Percentiles rank a stretch among this genome's conserved stretches.
Conservation (phyloP, 192 early-diverging fungal genomes). For the Linnemannia elongata region DNA sequence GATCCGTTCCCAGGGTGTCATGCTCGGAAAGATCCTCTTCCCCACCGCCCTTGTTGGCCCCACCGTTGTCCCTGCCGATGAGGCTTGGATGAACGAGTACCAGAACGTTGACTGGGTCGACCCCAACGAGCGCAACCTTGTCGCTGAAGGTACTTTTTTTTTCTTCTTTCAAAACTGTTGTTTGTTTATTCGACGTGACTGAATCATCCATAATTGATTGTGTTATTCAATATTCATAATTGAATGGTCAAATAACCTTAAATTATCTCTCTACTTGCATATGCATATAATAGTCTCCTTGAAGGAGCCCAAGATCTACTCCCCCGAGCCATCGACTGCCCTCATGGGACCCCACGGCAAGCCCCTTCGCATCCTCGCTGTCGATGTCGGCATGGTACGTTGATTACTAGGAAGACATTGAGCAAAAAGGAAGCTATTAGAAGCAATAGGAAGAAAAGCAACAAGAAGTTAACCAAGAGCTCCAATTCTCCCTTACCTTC, state of each 20-base stretch:
- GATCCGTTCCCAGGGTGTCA: conserved; percentile 90
- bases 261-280: not conserved
- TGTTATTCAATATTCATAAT: not conserved
- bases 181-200: not conserved
- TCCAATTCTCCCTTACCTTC: not conserved
- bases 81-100: conserved; percentile 73
- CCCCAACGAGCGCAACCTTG: conserved; percentile 93
- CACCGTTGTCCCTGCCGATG: conserved; percentile 57
- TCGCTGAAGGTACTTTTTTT: conserved; percentile 76
- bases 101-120: conserved; percentile 93
- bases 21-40: conserved; percentile 94
- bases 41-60: conserved; percentile 71
- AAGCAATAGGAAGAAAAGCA: not conserved
- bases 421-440: not conserved
- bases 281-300: conserved; percentile 75
- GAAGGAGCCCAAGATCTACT: conserved; percentile 83
- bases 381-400: conserved; percentile 94
- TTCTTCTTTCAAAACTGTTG: not conserved
- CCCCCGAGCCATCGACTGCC: conserved; percentile 71
- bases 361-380: conserved; percentile 87
- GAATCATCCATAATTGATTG: not conserved
- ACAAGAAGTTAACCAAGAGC: not conserved
- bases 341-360: conserved; percentile 71
- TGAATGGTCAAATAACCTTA: not conserved
- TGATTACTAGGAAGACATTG: not conserved